A percentile compares a stretch with the other conserved stretches of the same genome.
Evolutionary conservation across 2,329 filamentous ascomycete species (phyloP).

Genomic region (Zasmidium citrigriseum): DNA sequence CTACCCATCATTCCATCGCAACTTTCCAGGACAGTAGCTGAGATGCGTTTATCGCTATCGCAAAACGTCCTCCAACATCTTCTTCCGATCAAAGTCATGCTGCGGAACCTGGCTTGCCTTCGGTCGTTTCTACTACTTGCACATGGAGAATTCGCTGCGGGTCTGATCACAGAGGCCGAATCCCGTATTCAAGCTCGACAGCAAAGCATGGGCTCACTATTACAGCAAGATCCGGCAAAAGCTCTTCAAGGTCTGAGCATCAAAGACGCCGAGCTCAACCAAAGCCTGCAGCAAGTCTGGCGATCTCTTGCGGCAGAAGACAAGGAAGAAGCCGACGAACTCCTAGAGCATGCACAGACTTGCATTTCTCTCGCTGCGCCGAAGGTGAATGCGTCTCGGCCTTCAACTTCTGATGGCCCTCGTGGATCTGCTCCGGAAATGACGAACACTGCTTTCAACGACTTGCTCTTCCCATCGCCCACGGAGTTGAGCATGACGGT

Average conservation of each 20-base stretch:
- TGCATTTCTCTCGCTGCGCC: constrained; percentile 68
- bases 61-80: constrained; percentile 81
- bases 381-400: constrained; percentile 43
- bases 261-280: constrained; percentile 83
- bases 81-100: constrained; percentile 73
- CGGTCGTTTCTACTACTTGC: constrained; percentile 86
- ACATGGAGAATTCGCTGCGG: constrained; percentile 87
- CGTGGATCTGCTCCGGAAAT: constrained; percentile 41
- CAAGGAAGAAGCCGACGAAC: constrained; percentile 72
- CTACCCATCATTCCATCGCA: constrained; percentile 73
- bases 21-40: constrained; percentile 70
- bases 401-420: constrained; percentile 42
- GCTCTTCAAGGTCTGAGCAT: constrained; percentile 66
- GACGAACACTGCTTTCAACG: constrained; percentile 65
- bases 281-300: constrained; percentile 77
- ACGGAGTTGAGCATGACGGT: constrained; percentile 71
- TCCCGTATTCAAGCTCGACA: constrained; percentile 74
- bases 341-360: constrained; percentile 78
- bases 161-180: constrained; percentile 82
- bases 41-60: constrained; percentile 79
- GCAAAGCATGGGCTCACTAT: constrained; percentile 55
- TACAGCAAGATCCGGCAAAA: constrained; percentile 54
- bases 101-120: constrained; percentile 74
- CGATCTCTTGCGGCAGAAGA: constrained; percentile 74
- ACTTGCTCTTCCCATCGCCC: constrained; percentile 78